Evolutionary conservation across 495 filamentous ascomycete genomes (phyloP).

Genomic region (Aspergillus campestris): DNA sequence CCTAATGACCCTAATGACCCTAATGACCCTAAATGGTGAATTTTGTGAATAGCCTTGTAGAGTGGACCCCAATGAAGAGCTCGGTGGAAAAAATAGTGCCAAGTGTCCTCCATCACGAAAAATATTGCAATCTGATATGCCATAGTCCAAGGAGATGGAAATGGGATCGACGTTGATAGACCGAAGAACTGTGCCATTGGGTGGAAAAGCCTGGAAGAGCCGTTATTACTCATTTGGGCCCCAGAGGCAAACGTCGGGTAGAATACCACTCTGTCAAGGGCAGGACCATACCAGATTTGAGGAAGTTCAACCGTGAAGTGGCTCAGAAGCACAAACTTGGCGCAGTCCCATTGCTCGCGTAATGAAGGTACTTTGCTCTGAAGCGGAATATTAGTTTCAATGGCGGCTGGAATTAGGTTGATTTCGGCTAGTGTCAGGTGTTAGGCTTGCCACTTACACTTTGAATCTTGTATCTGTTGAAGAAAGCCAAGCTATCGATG

Average conservation of each 20-base stretch:
- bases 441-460: conserved; percentile 43
- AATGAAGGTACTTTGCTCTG: conserved; percentile 80
- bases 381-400: background rate
- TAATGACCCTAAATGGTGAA: too few relatives aligned
- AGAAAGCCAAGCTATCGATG: conserved; percentile 74
- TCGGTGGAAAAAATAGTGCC: conserved; percentile 97
- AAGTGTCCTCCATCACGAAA: conserved; percentile 93
- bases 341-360: conserved; percentile 88
- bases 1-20: too few relatives aligned
- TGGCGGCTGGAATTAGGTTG: too few relatives aligned
- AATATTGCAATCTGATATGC: conserved; percentile 85
- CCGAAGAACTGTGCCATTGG: conserved; percentile 90
- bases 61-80: conserved; percentile 93
- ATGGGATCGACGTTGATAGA: conserved; percentile 77
- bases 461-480: conserved; percentile 93
- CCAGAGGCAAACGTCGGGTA: conserved; percentile 20
- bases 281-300: conserved; percentile 68
- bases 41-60: conserved; percentile 93
- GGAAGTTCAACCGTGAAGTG: conserved; percentile 97
- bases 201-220: conserved; percentile 60
- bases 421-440: too few relatives aligned
- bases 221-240: too few relatives aligned
- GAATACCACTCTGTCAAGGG: background rate
- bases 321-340: conserved; percentile 77
- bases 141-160: conserved; percentile 74